A percentile compares a stretch with the other conserved stretches of the same genome.
Evolutionary conservation across 2,329 filamentous ascomycete species (phyloP).

Genomic region (Hypoxylon sp.): DNA sequence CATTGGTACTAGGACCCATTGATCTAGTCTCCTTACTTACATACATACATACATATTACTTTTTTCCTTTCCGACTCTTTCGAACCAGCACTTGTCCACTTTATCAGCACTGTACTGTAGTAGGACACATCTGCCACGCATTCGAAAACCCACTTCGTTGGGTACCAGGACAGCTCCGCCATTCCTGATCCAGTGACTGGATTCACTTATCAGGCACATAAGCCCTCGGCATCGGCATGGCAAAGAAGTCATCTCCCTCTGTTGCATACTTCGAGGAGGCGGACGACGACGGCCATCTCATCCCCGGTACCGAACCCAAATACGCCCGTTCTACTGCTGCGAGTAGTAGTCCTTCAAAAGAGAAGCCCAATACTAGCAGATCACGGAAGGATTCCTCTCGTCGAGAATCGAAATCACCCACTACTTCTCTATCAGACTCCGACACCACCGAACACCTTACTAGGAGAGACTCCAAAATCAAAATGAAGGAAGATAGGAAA

Average conservation of each 20-base stretch:
- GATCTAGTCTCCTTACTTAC: slow-evolving; percentile 39
- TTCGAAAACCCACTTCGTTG: slow-evolving; percentile 45
- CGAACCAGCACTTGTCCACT: slow-evolving; percentile 36
- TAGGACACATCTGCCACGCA: slow-evolving; percentile 41
- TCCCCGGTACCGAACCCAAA: slow-evolving; percentile 56
- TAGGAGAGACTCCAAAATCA: slow-evolving; percentile 46
- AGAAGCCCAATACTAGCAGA: slow-evolving; percentile 68
- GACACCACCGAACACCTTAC: slow-evolving; percentile 57
- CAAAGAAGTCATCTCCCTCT: slow-evolving; percentile 55
- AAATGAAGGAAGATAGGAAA: slow-evolving; percentile 54
- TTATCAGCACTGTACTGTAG: slow-evolving; percentile 45
- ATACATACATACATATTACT: slow-evolving; percentile 40
- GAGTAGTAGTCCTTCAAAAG: slow-evolving; percentile 60
- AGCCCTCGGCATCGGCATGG: slow-evolving; percentile 59
- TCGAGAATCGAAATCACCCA: slow-evolving; percentile 58
- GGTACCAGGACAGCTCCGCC: slow-evolving; percentile 47
- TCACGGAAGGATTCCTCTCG: slow-evolving; percentile 60
- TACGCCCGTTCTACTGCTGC: slow-evolving; percentile 66
- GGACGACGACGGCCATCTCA: slow-evolving; percentile 64
- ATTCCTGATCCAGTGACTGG: slow-evolving; percentile 45
- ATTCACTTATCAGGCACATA: slow-evolving; percentile 44
- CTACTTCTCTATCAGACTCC: slow-evolving; percentile 60
- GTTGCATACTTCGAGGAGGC: slow-evolving; percentile 66
- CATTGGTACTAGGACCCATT: slow-evolving; percentile 16
- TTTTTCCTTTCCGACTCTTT: slow-evolving; percentile 34